Evolutionary conservation across 1,284 basidiomycete species (phyloP), one percentile per base, ranked within the genome.

Genomic region (Naganishia albida): DNA sequence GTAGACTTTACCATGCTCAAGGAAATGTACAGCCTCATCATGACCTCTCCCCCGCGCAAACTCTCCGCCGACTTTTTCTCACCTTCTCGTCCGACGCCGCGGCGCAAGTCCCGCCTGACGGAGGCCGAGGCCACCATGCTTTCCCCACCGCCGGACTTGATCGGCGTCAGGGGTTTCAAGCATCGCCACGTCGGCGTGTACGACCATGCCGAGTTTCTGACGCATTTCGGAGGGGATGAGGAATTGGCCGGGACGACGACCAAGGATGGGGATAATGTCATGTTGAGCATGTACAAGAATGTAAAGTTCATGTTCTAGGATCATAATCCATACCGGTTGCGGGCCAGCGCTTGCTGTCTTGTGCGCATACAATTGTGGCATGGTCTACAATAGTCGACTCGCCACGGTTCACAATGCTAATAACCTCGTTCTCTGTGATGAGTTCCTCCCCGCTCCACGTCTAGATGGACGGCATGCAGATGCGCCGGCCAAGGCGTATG

Each of bases 1-100:
- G 15, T 49, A 77, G 77, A 94, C 75, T 99, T 99, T 71, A 85
- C 86, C 59, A 84, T 85, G 23, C 82, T 99, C 28, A 83, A 88
- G 55, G 90, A 93, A 75, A 88, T 93, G 84, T 96, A 96, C 78
- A 88, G 91, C 74, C 83, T 87, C 70, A 84, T 89, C 68, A 85
- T 95, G 69, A 78, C 77, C 62, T 76, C 75, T 10, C 76, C 76
- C 1, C 66, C 75, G 25, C 60, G 43, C 10, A 60, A 53, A 56
- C 48, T 66, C 8, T 51, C 64, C 18, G 55, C 62, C 34, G 53
- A 48, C 25, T 55, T 59, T 15, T 65, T 63, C 42, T 63, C 60
- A 2, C 60, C 60, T 12, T 46, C 49, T 13, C 57, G 57, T 15
- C 20, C 48, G n/a, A 30, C 63, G 4, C 56, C 40, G 13, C 18